Conservation (phyloP, 192 early-diverging fungal genomes). For the Backusella tuberculispora region DNA sequence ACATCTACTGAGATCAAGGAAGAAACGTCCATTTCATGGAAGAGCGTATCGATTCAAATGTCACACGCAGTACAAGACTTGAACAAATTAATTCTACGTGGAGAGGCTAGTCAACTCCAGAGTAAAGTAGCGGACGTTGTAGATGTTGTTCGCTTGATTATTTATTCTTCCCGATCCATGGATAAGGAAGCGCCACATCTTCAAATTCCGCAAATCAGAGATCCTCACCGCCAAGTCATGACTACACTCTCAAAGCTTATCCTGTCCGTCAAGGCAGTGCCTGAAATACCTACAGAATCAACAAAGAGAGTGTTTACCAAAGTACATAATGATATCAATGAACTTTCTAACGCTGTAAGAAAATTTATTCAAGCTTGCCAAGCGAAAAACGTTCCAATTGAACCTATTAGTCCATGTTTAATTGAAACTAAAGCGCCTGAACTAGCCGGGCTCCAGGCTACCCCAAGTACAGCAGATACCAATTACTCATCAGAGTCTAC, state of each 20-base stretch:
- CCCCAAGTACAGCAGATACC: not conserved
- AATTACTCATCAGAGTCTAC: not conserved
- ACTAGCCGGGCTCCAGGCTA: not conserved
- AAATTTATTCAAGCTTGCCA: constrained; percentile 66
- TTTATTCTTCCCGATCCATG: constrained; percentile 76
- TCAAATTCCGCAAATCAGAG: constrained; percentile 65
- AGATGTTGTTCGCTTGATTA: constrained; percentile 82
- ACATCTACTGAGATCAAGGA: not conserved
- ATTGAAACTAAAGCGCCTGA: constrained; percentile 3
- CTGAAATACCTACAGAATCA: constrained; percentile 43
- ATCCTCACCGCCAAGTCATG: constrained; percentile 80
- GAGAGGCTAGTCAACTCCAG: constrained; percentile 1
- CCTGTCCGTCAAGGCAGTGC: constrained; percentile 84
- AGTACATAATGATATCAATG: constrained; percentile 75
- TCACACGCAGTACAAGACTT: constrained; percentile 30
- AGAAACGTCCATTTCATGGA: constrained; percentile 21
- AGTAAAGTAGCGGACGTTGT: constrained; percentile 54
- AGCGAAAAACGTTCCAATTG: constrained; percentile 40
- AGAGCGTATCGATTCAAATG: constrained; percentile 26
- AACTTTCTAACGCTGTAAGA: constrained; percentile 76
- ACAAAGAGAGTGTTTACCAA: constrained; percentile 54
- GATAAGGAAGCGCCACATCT: constrained; percentile 72
- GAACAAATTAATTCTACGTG: constrained; percentile 16
- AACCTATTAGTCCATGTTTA: constrained; percentile 45
- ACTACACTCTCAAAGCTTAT: constrained; percentile 83